Base-by-base conservation (phyloP, 768 basidiomycete genomes). In the Tulasnella calospora region DNA sequence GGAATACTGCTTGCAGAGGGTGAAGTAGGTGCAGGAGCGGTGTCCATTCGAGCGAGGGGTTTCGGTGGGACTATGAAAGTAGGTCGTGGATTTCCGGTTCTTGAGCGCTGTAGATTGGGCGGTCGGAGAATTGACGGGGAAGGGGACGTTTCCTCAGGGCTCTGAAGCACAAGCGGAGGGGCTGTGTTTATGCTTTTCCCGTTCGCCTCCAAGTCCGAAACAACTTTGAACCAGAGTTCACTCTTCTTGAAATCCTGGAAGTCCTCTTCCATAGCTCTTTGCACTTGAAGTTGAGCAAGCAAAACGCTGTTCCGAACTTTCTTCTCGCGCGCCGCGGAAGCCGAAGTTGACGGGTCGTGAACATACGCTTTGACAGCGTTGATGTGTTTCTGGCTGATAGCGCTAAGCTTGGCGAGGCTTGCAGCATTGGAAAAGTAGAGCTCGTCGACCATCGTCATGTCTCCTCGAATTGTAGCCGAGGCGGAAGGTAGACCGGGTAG, bases 161-260 rank as follows among this genome's bases (percentile, higher is more conserved):
- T 71, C 19, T 36, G 76, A 40, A 47, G 6, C 30, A 38, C 55
- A 19, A 67, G 46, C 13, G 44, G 38, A 41, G 78, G 40, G 23
- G 27, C 30, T 35, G 78, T 15, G 44, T 72, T 41, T 17, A 44
- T 17, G 78, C 27, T n/a, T 35, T 41, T 67, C n/a, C 46, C 44
- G 38, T 41, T 76, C 27, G 55, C 57, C 47, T 79, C 79, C 51
- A 89, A 86, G 82, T 95, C 94, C 10, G 91, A 89, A 10, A 94
- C 86, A 1, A 94, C 95, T 72, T 95, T 92, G 85, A 96, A 94
- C 91, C 94, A 98, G 5, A 99, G 88, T 80, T 98, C 95, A 27
- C 94, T 95, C 79, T 90, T 87, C 82, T 92, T 90, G 82, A 99
- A 99, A 10, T 91, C 91, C 72, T 93, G 92, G 82, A 97, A 98